A percentile compares a stretch with the other conserved stretches of the same genome.
Conservation (phyloP, 768 basidiomycete species). For the Hericium erinaceus region DNA sequence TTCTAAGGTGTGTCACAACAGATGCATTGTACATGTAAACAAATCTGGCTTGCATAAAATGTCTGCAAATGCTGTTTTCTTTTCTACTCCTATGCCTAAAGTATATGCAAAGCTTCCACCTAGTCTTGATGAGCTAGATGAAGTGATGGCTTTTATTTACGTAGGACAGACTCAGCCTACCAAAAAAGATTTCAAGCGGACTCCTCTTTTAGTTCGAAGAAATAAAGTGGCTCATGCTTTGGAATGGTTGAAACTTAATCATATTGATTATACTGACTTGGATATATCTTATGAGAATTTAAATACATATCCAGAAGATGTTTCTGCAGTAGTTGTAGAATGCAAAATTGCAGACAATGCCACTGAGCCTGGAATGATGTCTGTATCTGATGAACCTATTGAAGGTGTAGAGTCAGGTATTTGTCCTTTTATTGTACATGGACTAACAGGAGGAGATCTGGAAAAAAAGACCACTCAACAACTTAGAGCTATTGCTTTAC, state of each 20-base stretch:
- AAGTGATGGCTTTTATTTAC: constrained; percentile 22
- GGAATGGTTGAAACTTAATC: constrained; percentile 16
- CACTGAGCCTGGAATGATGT: background rate
- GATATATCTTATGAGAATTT: constrained; percentile 5
- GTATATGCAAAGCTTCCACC: constrained; percentile 10
- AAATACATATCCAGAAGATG: constrained; percentile 2
- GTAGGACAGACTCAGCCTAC: constrained; percentile 20
- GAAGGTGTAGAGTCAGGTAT: background rate
- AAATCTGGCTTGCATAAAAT: constrained; percentile 18
- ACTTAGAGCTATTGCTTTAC: background rate
- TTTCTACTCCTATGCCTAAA: constrained; percentile 8
- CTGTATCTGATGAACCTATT: background rate
- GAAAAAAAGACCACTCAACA: background rate
- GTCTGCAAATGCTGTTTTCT: constrained; percentile 11
- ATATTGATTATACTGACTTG: constrained; percentile 10
- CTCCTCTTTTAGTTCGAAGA: constrained; percentile 16
- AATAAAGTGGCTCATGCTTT: constrained; percentile 12
- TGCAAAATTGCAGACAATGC: background rate
- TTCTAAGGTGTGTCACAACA: constrained; percentile 20
- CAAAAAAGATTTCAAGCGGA: constrained; percentile 18
- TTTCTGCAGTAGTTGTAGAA: background rate
- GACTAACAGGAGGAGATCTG: constrained; percentile 1
- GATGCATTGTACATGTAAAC: constrained; percentile 22
- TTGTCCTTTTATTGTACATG: constrained; percentile 8
- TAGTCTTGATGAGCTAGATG: constrained; percentile 9